Evolutionary conservation across 768 basidiomycete species (phyloP), one percentile per base, ranked within the genome.

Genomic region (Cytidiella melzeri): DNA sequence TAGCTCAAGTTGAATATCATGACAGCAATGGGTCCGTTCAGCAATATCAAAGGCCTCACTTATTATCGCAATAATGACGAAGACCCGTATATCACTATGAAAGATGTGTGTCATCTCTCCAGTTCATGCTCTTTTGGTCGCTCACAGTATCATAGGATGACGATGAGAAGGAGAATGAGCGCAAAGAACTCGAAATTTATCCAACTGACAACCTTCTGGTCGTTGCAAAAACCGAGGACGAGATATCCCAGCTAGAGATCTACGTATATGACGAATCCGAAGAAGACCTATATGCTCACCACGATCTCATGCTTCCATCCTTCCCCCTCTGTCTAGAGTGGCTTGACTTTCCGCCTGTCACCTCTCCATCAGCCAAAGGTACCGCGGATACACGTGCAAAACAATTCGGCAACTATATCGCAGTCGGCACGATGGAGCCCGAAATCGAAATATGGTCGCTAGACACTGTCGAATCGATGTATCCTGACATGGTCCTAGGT

Each of bases 401-500:
- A 56, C 55, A 66, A 42, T 77, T 81, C 45, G 92, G 92, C 5
- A 95, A 86, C 64, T 97, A 89, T 67, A 84, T 99, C 57, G 96
- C 96, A 1, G 93, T 99, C 15, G 96, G 95, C 11, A 95, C 93
- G 2, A 81, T 98, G 47, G 94, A 98, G 56, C 95, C 96, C 20
- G 92, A 95, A 62, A 97, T 99, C 54, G 96, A 99, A 67, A 95
- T 99, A 58, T 99, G 94, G 92, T 94, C 92, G 13, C 75, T 97
- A 45, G 94, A 98, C 64, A 75, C 87, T 25, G 76, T 99, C 42
- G 95, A 98, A 61, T 83, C 90, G 18, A 84, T 98, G 74, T 98
- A 95, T 65, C 96, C 96, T 0, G 81, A 86, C 54, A 82, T 86
- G 48, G 81, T 99, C 50, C 82, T 99, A 27, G 96, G 96, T 21